Percentiles rank a stretch among this genome's conserved stretches.
Evolutionary conservation across 2,329 filamentous ascomycete genomes (phyloP).

Genomic region (Xylaria sp.): DNA sequence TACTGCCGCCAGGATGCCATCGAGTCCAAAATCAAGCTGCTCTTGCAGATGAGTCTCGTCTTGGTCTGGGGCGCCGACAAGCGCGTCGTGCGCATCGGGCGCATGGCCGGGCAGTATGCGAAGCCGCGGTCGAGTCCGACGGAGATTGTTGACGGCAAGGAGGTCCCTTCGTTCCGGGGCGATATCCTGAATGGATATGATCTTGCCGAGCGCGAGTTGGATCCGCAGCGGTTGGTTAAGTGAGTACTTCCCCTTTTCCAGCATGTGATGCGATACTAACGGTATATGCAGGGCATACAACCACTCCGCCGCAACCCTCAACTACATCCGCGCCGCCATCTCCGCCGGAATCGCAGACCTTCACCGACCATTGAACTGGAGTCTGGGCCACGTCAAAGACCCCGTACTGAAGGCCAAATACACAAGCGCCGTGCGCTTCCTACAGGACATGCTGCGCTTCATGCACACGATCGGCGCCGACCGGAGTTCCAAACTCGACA

Average conservation of each 20-base stretch:
- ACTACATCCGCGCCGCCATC: constrained; percentile 81
- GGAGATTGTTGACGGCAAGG: constrained; percentile 72
- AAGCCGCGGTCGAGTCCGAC: constrained; percentile 88
- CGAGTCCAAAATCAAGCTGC: constrained; percentile 92
- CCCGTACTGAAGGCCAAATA: constrained; percentile 81
- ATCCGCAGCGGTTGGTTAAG: constrained; percentile 76
- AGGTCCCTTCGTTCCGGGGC: constrained; percentile 85
- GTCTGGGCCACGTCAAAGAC: constrained; percentile 83
- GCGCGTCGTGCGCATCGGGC: constrained; percentile 86
- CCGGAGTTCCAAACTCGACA: constrained; percentile 76
- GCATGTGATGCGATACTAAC: too few species aligned
- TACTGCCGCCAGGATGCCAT: constrained; percentile 89
- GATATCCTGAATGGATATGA: constrained; percentile 92
- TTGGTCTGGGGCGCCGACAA: constrained; percentile 80
- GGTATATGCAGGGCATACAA: constrained; percentile 96
- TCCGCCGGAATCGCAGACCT: constrained; percentile 88
- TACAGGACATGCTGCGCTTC: constrained; percentile 88
- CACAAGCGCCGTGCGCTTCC: constrained; percentile 73
- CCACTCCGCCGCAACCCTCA: constrained; percentile 88
- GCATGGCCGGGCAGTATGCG: constrained; percentile 96
- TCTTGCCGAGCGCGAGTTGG: constrained; percentile 67
- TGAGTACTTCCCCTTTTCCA: constrained; percentile 34
- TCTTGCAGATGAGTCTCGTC: constrained; percentile 94
- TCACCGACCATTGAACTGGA: constrained; percentile 91
- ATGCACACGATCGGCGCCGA: constrained; percentile 91